Evolutionary conservation across 495 filamentous ascomycete species (phyloP).

Genomic region (Polyplosphaeria fusca): DNA sequence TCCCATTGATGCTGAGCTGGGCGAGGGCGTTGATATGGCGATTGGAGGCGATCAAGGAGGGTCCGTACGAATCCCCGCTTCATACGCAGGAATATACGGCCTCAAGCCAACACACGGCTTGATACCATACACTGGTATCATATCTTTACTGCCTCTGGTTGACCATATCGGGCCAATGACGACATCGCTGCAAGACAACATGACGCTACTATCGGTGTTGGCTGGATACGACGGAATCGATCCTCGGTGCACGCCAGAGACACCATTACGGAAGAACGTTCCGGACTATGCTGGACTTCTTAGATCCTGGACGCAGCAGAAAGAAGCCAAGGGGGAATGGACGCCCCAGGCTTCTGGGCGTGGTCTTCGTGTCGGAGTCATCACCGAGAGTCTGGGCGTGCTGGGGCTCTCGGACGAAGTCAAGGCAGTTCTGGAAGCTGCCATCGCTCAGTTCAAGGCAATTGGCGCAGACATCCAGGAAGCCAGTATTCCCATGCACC

Average conservation of each 20-base stretch:
- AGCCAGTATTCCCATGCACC: conserved; percentile 23
- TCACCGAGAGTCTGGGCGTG: conserved; percentile 15
- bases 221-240: conserved; percentile 26
- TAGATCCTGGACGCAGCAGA: neutral
- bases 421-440: conserved; percentile 4
- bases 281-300: conserved; percentile 6
- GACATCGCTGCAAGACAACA: conserved; percentile 16
- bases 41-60: conserved; percentile 39
- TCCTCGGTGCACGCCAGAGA: conserved; percentile 16
- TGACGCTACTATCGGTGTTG: conserved; percentile 6
- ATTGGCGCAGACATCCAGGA: conserved; percentile 18
- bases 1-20: conserved; percentile 8
- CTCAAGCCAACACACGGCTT: conserved; percentile 24
- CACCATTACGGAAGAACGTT: conserved; percentile 14
- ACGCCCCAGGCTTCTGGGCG: conserved; percentile 2
- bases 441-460: conserved; percentile 12
- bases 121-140: conserved; percentile 21
- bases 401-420: conserved; percentile 20
- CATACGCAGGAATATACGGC: conserved; percentile 43
- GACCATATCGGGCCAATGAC: conserved; percentile 24
- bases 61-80: conserved; percentile 42
- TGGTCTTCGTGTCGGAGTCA: conserved; percentile 9
- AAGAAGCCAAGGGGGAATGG: conserved; percentile 13
- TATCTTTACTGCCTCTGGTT: conserved; percentile 16
- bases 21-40: conserved; percentile 25